Evolutionary conservation across 306 rosid genomes (phyloP), one percentile per base, ranked within the genome.

Genomic region (Glycine soja): DNA sequence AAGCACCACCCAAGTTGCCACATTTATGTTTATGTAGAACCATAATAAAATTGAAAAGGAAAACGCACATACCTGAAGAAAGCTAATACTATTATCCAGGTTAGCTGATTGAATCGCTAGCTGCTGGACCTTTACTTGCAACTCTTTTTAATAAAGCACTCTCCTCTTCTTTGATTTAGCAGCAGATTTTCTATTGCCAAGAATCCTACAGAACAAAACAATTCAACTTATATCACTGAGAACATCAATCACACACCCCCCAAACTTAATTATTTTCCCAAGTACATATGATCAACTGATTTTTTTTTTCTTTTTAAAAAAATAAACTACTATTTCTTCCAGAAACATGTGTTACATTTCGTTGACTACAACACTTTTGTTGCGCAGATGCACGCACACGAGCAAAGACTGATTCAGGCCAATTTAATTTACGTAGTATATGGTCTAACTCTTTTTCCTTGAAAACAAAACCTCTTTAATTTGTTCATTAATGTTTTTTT

Each of bases 131-230:
- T 75, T 89, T 76, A 83, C 69, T 86, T 88, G 86, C 79, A 94
- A 70, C 70, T 90, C 95, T 36, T 9, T 73, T 1, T 85, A 64
- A 65, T 93, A 24, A 24, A 24, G 30, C 6, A 36, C 76, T 77
- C 83, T 93, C 81, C 83, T 88, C 90, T 90, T 95, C 87, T 93
- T 93, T 1, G 98, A 93, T 54, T 89, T 85, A 24, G 95, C 91
- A 2, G 97, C 97, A 3, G 97, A 89, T 83, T 84, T 79, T 74
- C 97, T 88, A 62, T 90, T 94, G 3, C 93, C 92, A 63, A 92
- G 74, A 70, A 94, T 89, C 89, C 97, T 92, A 70, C 19, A 56
- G 48, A 57, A 42, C 54, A 80, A 70, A 72, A 69, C 58, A 65
- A 72, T 57, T 34, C 61, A 81, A 43, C 54, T 65, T 1, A 38